Base-by-base conservation (phyloP, 1,284 basidiomycete species). In the Tilletiopsis washingtonensis region DNA sequence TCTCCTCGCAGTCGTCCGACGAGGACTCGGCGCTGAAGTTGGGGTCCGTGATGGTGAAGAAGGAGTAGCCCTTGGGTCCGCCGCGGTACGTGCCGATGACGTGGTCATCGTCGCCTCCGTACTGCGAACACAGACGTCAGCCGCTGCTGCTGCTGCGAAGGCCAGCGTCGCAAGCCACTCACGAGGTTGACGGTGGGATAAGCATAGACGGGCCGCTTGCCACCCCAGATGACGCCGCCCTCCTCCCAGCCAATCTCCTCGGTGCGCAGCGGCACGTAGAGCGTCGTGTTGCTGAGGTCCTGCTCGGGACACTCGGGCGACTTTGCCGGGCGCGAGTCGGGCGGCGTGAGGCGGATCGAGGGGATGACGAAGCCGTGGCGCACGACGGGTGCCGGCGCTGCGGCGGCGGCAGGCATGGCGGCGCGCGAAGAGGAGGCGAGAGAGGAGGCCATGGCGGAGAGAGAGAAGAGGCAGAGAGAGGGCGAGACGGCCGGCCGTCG, bases 231-330 rank as follows among this genome's bases (percentile, higher is more conserved):
- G n/a, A 68, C 48, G 4, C 65, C 65, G 41, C 55, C 54, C 38
- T 64, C 59, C 23, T 67, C 65, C 65, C 65, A 68, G 3, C 64
- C 62, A 19, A 68, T 54, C 43, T 67, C 65, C 26, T 62, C 66
- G 32, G 66, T 68, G 34, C 54, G 50, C 38, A 68, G 55, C 4
- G 66, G 66, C 11, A 68, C 66, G 24, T 67, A 68, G 9, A 68
- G 62, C 2, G 56, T 50, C 50, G 59, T 64, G 42, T 59, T 55
- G 36, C 55, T 36, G 21, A 53, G 59, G 17, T 48, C 43, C 48
- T 68, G 66, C 29, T 64, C 61, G 1, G 66, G 66, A 5, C 58
- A 11, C 1, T 41, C 20, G 15, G 12, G 39, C 3, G 62, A 62
- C 43, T 54, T 57, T 11, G 29, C 45, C 3, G 54, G 54, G 12